A percentile compares a stretch with the other conserved stretches of the same genome.
Evolutionary conservation across 352 stramenopile genomes (phyloP).

Genomic region (Phytophthora ohioensis): DNA sequence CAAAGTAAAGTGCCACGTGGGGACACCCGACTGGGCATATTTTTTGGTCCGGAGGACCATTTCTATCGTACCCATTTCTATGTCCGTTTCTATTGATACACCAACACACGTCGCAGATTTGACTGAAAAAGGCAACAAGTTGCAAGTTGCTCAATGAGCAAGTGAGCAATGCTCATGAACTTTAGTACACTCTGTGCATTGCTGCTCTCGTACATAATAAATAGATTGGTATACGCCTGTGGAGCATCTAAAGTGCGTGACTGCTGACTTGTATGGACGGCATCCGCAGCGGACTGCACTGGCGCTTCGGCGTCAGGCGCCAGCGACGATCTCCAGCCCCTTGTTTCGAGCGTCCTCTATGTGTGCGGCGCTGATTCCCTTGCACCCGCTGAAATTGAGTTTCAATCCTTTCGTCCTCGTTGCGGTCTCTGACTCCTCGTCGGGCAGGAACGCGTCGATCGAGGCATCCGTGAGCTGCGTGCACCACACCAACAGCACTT

Average conservation of each 20-base stretch:
- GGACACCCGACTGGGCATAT: background rate
- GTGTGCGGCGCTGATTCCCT: constrained; percentile 53
- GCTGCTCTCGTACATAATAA: constrained; percentile 19
- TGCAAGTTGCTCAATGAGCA: too few species aligned
- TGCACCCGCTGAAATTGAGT: constrained; percentile 79
- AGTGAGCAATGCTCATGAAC: too few species aligned
- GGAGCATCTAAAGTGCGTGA: constrained; percentile 29
- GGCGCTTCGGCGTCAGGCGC: constrained; percentile 26
- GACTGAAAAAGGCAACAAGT: too few species aligned
- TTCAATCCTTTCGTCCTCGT: constrained; percentile 35
- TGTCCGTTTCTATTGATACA: too few species aligned
- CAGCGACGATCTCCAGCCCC: constrained; percentile 46
- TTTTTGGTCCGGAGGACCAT: too few species aligned
- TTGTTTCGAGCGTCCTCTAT: constrained; percentile 43
- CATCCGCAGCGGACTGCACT: background rate
- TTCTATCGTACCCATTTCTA: too few species aligned
- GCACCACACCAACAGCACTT: constrained; percentile 84
- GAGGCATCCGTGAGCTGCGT: constrained; percentile 82
- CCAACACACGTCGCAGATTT: too few species aligned
- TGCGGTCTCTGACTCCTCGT: constrained; percentile 12
- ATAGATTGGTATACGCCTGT: constrained; percentile 33
- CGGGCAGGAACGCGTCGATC: constrained; percentile 62
- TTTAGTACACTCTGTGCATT: background rate
- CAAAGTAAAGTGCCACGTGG: constrained; percentile 39
- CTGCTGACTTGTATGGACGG: constrained; percentile 6